Conservation (phyloP, 306 rosid species). For the Argentina anserina region DNA sequence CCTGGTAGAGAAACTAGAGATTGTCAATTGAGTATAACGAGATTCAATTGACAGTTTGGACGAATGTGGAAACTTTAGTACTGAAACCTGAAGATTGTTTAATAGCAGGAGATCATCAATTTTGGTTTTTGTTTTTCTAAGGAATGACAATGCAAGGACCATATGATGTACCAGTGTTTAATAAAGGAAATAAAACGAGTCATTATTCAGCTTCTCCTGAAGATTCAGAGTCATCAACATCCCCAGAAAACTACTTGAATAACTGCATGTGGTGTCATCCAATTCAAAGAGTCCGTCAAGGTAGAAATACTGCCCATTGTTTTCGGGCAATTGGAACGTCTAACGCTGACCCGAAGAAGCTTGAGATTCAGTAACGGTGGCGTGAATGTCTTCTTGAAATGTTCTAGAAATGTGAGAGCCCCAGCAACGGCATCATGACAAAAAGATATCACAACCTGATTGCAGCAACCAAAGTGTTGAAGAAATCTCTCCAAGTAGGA, state of each 20-base stretch:
- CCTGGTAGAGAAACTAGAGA: too few species aligned
- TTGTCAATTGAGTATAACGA: too few species aligned
- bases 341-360: neutral
- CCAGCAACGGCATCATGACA: neutral
- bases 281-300: neutral
- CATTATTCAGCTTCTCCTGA: neutral
- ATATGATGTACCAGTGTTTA: too few species aligned
- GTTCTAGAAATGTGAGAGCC: neutral
- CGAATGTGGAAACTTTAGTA: too few species aligned
- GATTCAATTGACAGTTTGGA: too few species aligned
- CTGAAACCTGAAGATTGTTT: too few species aligned
- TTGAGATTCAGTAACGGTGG: neutral
- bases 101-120: too few species aligned
- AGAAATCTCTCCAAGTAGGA: neutral
- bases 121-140: too few species aligned
- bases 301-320: neutral
- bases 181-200: neutral
- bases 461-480: neutral
- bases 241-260: neutral
- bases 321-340: neutral
- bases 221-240: neutral
- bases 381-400: neutral
- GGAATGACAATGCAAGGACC: too few species aligned
- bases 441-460: neutral
- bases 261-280: neutral